Evolutionary conservation across 208 protist genomes (phyloP).

Genomic region (Wallacemonas rigidus): DNA sequence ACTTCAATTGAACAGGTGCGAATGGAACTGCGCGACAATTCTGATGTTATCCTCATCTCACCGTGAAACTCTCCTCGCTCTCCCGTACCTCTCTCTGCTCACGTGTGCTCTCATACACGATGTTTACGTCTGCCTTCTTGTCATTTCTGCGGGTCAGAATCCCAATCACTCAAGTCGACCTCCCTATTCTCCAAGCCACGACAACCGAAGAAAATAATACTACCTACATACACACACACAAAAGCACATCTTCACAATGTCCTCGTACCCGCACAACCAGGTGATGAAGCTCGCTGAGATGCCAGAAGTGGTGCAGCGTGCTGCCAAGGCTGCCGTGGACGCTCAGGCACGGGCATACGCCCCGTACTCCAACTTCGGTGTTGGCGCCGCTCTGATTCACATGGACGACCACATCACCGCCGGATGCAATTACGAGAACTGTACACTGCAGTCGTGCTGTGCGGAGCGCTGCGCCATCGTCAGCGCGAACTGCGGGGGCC

Average conservation of each 20-base stretch:
- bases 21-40: too few relatives aligned
- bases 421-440: slow-evolving; percentile 91
- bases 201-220: too few relatives aligned
- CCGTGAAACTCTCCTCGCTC: too few relatives aligned
- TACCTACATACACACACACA: not conserved
- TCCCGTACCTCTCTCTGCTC: too few relatives aligned
- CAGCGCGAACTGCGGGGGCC: slow-evolving; percentile 69
- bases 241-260: not conserved
- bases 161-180: too few relatives aligned
- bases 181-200: too few relatives aligned
- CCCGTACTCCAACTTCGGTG: slow-evolving; percentile 82
- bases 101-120: too few relatives aligned
- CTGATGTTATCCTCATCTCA: too few relatives aligned
- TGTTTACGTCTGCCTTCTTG: too few relatives aligned
- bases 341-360: slow-evolving; percentile 58
- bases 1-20: too few relatives aligned
- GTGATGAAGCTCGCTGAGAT: slow-evolving; percentile 42
- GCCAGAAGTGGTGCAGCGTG: slow-evolving; percentile 40
- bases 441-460: slow-evolving; percentile 74
- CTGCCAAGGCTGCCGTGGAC: slow-evolving; percentile 44
- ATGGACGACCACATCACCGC: slow-evolving; percentile 53
- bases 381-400: slow-evolving; percentile 82
- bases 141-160: too few relatives aligned
- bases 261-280: slow-evolving; percentile 27
- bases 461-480: slow-evolving; percentile 88